phyloP scores from a whole-genome alignment of 2,329 filamentous ascomycete genomes.

The Penicillium aurantiogriseum region DNA sequence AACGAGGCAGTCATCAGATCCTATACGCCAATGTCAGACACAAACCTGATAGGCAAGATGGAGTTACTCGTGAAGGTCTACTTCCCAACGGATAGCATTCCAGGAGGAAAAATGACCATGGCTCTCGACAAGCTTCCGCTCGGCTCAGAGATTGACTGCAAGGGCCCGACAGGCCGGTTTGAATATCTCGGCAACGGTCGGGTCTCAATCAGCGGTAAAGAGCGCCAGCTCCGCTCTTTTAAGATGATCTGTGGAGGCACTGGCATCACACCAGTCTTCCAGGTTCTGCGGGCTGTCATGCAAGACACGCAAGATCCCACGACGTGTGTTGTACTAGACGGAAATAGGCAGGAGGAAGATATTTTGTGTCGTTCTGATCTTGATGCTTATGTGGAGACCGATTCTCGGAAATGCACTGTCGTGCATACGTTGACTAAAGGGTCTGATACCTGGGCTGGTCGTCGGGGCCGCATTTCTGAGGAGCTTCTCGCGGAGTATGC shows the following conservation, averaged over 20 bases:
- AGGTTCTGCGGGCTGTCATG: slow-evolving; percentile 74
- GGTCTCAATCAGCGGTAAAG: slow-evolving; percentile 60
- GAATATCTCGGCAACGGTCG: slow-evolving; percentile 69
- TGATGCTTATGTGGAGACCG: slow-evolving; percentile 58
- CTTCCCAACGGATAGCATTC: slow-evolving; percentile 54
- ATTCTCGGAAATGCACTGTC: slow-evolving; percentile 58
- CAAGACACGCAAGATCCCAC: slow-evolving; percentile 63
- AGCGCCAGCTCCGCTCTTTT: slow-evolving; percentile 63
- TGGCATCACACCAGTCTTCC: slow-evolving; percentile 90
- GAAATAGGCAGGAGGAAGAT: slow-evolving; percentile 74
- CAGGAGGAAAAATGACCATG: slow-evolving; percentile 78
- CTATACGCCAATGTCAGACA: slow-evolving; percentile 79
- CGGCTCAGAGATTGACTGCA: slow-evolving; percentile 76
- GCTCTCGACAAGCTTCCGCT: slow-evolving; percentile 71
- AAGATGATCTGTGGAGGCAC: slow-evolving; percentile 85
- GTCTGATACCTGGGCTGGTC: slow-evolving; percentile 64
- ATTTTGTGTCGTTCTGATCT: slow-evolving; percentile 77
- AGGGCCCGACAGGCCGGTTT: slow-evolving; percentile 84
- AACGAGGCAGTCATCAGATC: slow-evolving; percentile 73
- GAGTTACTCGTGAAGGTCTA: slow-evolving; percentile 84
- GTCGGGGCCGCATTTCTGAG: slow-evolving; percentile 64
- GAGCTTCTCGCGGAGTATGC: slow-evolving; percentile 61
- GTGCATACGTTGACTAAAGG: slow-evolving; percentile 69
- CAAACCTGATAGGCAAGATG: slow-evolving; percentile 59
- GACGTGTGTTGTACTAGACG: slow-evolving; percentile 70